phyloP scores from a whole-genome alignment of 2,329 filamentous ascomycete genomes.

The Fusarium stilboides region DNA sequence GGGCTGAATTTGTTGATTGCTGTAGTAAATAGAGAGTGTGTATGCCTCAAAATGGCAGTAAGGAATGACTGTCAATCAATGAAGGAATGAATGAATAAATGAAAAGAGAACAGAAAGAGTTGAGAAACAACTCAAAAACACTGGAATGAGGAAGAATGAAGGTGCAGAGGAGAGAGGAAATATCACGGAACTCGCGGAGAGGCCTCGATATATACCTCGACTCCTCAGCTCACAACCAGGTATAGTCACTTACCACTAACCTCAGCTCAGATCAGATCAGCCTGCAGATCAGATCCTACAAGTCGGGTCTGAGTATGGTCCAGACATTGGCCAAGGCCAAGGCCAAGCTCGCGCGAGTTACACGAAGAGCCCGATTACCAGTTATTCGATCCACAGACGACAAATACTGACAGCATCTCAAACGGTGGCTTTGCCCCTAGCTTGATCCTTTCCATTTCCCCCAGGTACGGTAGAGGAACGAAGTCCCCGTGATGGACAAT shows the following conservation, averaged over 20 bases:
- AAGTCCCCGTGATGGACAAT: neutral
- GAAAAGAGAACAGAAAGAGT: conserved; percentile 32
- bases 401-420: conserved; percentile 37
- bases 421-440: conserved; percentile 44
- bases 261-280: conserved; percentile 30
- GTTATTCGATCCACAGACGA: conserved; percentile 21
- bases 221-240: conserved; percentile 14
- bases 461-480: neutral
- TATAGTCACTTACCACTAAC: conserved; percentile 4
- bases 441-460: conserved; percentile 29
- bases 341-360: conserved; percentile 27
- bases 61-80: conserved; percentile 44
- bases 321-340: conserved; percentile 15
- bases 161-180: conserved; percentile 13
- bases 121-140: conserved; percentile 36
- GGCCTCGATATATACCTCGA: conserved; percentile 44
- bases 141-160: conserved; percentile 42
- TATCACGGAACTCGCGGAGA: conserved; percentile 20
- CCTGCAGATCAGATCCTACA: conserved; percentile 22
- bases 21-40: conserved; percentile 22
- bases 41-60: conserved; percentile 29
- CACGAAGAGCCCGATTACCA: conserved; percentile 23
- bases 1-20: conserved; percentile 35
- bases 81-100: conserved; percentile 32
- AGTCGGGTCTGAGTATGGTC: conserved; percentile 4